A percentile compares a stretch with the other conserved stretches of the same genome.
phyloP scores from a whole-genome alignment of 2,329 filamentous ascomycete genomes.

The Kalmusia sp. region DNA sequence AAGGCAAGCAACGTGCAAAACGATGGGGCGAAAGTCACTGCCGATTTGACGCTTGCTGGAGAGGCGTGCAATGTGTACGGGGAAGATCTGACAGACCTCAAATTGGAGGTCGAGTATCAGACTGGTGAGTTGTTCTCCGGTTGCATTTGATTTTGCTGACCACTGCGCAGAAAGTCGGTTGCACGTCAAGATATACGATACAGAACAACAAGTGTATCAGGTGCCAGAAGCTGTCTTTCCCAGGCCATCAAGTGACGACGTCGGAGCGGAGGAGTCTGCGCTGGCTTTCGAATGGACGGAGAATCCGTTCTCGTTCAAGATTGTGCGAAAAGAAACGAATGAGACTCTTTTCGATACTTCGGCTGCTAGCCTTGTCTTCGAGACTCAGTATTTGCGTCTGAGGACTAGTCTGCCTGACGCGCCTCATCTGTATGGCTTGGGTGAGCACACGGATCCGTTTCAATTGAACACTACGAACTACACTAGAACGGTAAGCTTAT shows the following conservation, averaged over 20 bases:
- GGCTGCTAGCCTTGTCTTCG: constrained; percentile 72
- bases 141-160: constrained; percentile 60
- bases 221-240: constrained; percentile 73
- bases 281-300: constrained; percentile 62
- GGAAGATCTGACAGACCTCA: constrained; percentile 61
- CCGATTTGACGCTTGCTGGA: constrained; percentile 73
- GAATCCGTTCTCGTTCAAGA: constrained; percentile 71
- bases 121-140: constrained; percentile 65
- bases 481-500: constrained; percentile 58
- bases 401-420: constrained; percentile 71
- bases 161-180: constrained; percentile 63
- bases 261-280: constrained; percentile 47
- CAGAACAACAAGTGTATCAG: constrained; percentile 72
- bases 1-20: constrained; percentile 65
- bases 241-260: constrained; percentile 56
- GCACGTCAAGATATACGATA: constrained; percentile 76
- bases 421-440: constrained; percentile 78
- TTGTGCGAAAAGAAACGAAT: constrained; percentile 63
- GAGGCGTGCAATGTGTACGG: constrained; percentile 68
- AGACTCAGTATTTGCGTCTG: constrained; percentile 77
- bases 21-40: constrained; percentile 65
- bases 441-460: constrained; percentile 76
- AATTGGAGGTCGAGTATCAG: constrained; percentile 66
- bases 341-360: constrained; percentile 74
- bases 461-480: constrained; percentile 73